phyloP scores from a whole-genome alignment of 2,329 filamentous ascomycete genomes.

The Keithomyces neogunnii region DNA sequence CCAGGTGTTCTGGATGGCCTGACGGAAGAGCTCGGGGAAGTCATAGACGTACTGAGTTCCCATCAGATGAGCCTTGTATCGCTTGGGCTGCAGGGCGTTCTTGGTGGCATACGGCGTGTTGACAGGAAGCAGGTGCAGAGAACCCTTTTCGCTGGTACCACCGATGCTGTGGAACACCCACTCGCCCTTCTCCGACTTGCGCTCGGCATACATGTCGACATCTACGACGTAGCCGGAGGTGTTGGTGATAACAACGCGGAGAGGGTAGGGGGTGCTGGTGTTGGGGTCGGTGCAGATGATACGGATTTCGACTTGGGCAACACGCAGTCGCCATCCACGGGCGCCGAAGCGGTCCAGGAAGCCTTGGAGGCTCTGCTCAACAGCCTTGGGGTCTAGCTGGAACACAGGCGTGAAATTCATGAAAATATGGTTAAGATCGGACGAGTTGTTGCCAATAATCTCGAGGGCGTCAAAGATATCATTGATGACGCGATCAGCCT shows the following conservation, averaged over 20 bases:
- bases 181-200: slow-evolving; percentile 94
- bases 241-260: slow-evolving; percentile 95
- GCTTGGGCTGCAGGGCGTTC: slow-evolving; percentile 97
- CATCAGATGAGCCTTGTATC: slow-evolving; percentile 99
- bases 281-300: slow-evolving; percentile 91
- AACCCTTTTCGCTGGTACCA: slow-evolving; percentile 86
- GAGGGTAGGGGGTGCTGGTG: slow-evolving; percentile 78
- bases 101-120: slow-evolving; percentile 93
- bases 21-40: slow-evolving; percentile 98
- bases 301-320: slow-evolving; percentile 94
- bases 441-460: slow-evolving; percentile 98
- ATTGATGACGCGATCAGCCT: slow-evolving; percentile 92
- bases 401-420: slow-evolving; percentile 99
- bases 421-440: slow-evolving; percentile 99
- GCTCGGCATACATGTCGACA: slow-evolving; percentile 95
- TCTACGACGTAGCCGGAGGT: slow-evolving; percentile 97
- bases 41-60: slow-evolving; percentile 99
- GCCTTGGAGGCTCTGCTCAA: slow-evolving; percentile 85
- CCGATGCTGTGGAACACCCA: slow-evolving; percentile 99
- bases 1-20: slow-evolving; percentile 96
- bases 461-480: slow-evolving; percentile 96
- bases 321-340: slow-evolving; percentile 90
- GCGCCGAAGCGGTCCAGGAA: slow-evolving; percentile 96
- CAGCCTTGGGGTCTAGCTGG: slow-evolving; percentile 79
- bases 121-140: slow-evolving; percentile 88